These are phyloP conservation scores for Umbelopsis vinacea DNA, from an alignment of 192 early-diverging fungal species.

Conservation along the genomic window DNA sequence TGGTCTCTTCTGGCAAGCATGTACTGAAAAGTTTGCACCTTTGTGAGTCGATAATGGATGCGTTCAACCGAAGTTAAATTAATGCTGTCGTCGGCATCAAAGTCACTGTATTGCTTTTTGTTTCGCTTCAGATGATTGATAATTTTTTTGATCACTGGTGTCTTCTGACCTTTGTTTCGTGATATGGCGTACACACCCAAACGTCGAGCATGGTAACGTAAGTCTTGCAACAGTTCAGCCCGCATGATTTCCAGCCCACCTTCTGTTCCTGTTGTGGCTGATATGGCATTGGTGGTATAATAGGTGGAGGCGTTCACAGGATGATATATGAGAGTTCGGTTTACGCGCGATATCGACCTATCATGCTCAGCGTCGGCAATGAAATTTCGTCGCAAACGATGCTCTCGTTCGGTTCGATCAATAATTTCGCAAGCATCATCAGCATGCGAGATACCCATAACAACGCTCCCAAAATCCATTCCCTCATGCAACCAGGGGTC, in stretches of 20 bases:
- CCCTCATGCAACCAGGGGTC: constrained; percentile 17
- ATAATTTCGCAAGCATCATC: constrained; percentile 10
- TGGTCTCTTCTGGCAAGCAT: constrained; percentile 22
- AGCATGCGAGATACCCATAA: background rate
- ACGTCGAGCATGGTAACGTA: constrained; percentile 1
- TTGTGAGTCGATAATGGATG: constrained; percentile 37
- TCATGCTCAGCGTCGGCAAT: constrained; percentile 39
- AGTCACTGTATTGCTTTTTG: background rate
- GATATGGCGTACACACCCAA: constrained; percentile 11
- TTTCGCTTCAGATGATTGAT: background rate
- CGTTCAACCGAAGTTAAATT: constrained; percentile 24
- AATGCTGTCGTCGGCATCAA: constrained; percentile 7
- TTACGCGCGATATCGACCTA: constrained; percentile 13
- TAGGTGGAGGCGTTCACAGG: constrained; percentile 32
- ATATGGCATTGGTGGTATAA: constrained; percentile 31
- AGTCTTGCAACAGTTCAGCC: constrained; percentile 32
- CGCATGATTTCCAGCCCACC: constrained; percentile 32
- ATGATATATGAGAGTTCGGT: constrained; percentile 36
- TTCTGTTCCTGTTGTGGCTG: constrained; percentile 28
- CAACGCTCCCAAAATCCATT: background rate
- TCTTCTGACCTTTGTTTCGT: background rate
- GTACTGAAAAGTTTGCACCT: constrained; percentile 34
- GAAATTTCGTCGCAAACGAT: constrained; percentile 25
- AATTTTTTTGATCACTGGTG: constrained; percentile 3
- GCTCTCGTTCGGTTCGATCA: constrained; percentile 12